Evolutionary conservation across 805 yeast genomes (phyloP).

Genomic region (Dipodascus albidus): DNA sequence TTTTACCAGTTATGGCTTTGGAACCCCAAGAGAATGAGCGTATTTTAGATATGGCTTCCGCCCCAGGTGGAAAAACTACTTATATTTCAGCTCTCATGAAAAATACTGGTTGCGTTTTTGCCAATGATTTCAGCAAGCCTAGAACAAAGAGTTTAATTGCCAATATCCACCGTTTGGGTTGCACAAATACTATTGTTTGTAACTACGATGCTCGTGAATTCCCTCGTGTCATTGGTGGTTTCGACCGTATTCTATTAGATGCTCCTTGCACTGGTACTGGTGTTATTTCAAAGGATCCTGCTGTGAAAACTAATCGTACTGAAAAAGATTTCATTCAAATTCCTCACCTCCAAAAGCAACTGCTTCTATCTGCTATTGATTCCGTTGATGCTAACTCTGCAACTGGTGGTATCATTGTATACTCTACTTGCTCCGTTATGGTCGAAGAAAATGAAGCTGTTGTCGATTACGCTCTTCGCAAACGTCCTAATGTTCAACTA

Average conservation of each 20-base stretch:
- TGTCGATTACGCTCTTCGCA: slow-evolving; percentile 92
- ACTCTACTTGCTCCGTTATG: slow-evolving; percentile 96
- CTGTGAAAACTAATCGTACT: slow-evolving; percentile 85
- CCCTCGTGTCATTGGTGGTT: slow-evolving; percentile 97
- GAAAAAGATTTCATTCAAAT: slow-evolving; percentile 94
- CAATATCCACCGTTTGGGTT: slow-evolving; percentile 92
- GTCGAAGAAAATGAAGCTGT: slow-evolving; percentile 98
- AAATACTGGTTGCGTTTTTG: slow-evolving; percentile 94
- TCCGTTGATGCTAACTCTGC: slow-evolving; percentile 89
- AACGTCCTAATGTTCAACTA: slow-evolving; percentile 89
- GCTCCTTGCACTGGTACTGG: slow-evolving; percentile 99
- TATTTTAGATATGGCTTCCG: slow-evolving; percentile 96
- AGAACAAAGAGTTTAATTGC: slow-evolving; percentile 95
- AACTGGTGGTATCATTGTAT: slow-evolving; percentile 89
- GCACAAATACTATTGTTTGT: slow-evolving; percentile 92
- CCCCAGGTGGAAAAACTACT: slow-evolving; percentile 98
- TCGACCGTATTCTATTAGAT: slow-evolving; percentile 86
- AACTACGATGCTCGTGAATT: slow-evolving; percentile 97
- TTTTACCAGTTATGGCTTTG: slow-evolving; percentile 94
- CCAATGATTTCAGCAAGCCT: slow-evolving; percentile 93
- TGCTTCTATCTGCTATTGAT: slow-evolving; percentile 88
- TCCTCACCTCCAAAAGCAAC: slow-evolving; percentile 93
- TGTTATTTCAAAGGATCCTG: slow-evolving; percentile 94
- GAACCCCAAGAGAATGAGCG: slow-evolving; percentile 97
- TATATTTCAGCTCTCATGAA: slow-evolving; percentile 93